Evolutionary conservation across 768 basidiomycete genomes (phyloP).

Genomic region (Panaeolus cyanescens): DNA sequence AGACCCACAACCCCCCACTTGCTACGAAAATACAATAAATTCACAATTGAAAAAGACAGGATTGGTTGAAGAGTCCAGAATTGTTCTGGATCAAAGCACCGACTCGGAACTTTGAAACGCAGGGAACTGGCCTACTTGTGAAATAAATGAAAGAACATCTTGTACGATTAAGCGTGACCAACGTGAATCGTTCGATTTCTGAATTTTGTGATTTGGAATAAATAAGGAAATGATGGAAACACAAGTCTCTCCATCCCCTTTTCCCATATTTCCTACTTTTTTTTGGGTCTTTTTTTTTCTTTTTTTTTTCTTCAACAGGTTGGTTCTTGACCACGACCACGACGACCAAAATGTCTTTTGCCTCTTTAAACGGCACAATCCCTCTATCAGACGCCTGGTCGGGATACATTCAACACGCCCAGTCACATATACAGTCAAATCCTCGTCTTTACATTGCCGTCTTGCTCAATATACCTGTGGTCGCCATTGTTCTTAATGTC

Average conservation of each 20-base stretch:
- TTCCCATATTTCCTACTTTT: not conserved
- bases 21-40: too few species aligned
- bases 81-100: not conserved
- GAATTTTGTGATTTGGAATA: constrained; percentile 20
- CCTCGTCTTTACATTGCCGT: constrained; percentile 42
- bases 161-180: constrained; percentile 9
- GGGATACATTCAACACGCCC: constrained; percentile 42
- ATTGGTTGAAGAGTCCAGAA: not conserved
- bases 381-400: constrained; percentile 45
- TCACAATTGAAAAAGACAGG: not conserved
- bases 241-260: constrained; percentile 5
- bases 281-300: too few species aligned
- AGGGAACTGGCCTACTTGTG: not conserved
- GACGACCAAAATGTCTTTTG: constrained; percentile 36
- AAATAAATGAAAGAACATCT: too few species aligned
- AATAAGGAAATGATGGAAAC: constrained; percentile 14
- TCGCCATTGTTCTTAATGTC: constrained; percentile 73
- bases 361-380: constrained; percentile 37
- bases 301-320: not conserved
- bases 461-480: constrained; percentile 68
- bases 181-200: constrained; percentile 36
- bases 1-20: not conserved
- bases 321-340: constrained; percentile 1
- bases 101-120: not conserved
- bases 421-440: constrained; percentile 37